Conservation (phyloP, 805 yeast species). For the Candida orba region DNA sequence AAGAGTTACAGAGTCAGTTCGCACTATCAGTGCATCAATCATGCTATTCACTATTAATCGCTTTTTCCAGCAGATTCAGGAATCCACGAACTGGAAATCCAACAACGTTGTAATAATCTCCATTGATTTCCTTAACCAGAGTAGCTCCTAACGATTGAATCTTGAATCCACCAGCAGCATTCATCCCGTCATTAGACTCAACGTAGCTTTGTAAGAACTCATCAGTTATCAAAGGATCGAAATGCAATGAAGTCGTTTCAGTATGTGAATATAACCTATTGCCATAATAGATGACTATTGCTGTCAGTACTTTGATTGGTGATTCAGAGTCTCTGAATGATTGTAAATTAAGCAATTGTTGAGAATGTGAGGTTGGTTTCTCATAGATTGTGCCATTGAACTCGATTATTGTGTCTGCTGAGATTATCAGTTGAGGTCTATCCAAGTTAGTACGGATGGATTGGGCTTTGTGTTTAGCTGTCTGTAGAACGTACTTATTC, state of each 20-base stretch:
- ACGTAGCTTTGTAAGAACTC: constrained; percentile 58
- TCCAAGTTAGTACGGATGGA: constrained; percentile 46
- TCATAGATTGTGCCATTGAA: constrained; percentile 59
- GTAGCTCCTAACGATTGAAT: constrained; percentile 70
- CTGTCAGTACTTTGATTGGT: constrained; percentile 47
- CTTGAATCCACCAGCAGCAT: constrained; percentile 90
- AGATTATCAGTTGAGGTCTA: constrained; percentile 26
- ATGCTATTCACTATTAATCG: not conserved
- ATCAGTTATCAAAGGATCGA: constrained; percentile 41
- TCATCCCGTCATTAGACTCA: constrained; percentile 61
- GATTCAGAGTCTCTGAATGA: constrained; percentile 35
- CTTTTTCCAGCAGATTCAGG: constrained; percentile 34
- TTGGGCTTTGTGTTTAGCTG: constrained; percentile 61
- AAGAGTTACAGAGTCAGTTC: too few relatives aligned
- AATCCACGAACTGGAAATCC: constrained; percentile 74
- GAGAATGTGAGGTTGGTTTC: constrained; percentile 59
- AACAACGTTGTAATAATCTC: constrained; percentile 82
- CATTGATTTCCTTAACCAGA: constrained; percentile 55
- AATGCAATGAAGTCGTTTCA: constrained; percentile 35
- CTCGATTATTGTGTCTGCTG: constrained; percentile 79
- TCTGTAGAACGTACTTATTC: constrained; percentile 52
- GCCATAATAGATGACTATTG: constrained; percentile 36
- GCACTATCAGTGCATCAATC: too few relatives aligned
- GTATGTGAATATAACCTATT: constrained; percentile 19
- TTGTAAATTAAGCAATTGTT: constrained; percentile 44